Evolutionary conservation across 2,329 filamentous ascomycete species (phyloP).

Genomic region (Corinectria fuckeliana): DNA sequence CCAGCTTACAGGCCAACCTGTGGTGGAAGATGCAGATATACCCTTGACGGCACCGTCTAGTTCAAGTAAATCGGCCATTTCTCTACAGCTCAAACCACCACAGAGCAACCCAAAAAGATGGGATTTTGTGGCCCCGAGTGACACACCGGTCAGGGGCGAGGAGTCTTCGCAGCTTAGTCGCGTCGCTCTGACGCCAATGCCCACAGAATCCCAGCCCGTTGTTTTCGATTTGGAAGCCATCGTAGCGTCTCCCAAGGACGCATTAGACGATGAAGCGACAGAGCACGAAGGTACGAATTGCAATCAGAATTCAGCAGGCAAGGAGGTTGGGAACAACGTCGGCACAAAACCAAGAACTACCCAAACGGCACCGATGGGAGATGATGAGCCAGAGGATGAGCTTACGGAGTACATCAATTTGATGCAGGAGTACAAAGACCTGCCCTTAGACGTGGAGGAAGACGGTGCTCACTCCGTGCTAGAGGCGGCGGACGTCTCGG

Average conservation of each 20-base stretch:
- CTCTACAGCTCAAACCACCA: constrained; percentile 57
- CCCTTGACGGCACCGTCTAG: constrained; percentile 2
- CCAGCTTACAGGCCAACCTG: constrained; percentile 57
- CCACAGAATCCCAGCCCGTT: constrained; percentile 36
- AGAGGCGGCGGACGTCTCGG: constrained; percentile 23
- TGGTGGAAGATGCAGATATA: neutral
- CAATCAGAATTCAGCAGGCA: neutral
- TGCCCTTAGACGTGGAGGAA: constrained; percentile 62
- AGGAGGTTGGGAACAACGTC: neutral
- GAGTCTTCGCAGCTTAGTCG: constrained; percentile 39
- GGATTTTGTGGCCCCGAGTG: constrained; percentile 47
- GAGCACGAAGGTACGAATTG: neutral
- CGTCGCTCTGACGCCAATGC: constrained; percentile 23
- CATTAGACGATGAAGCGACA: neutral
- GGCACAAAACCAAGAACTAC: neutral
- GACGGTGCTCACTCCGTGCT: constrained; percentile 47
- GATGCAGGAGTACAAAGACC: constrained; percentile 63
- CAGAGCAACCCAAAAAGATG: constrained; percentile 46
- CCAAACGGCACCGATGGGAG: neutral
- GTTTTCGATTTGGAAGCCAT: constrained; percentile 30
- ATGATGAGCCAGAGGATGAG: constrained; percentile 52
- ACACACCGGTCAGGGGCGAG: constrained; percentile 46
- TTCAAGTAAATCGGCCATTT: constrained; percentile 39
- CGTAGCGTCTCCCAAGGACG: constrained; percentile 2
- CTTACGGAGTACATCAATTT: constrained; percentile 70